Percentiles rank a stretch among this genome's conserved stretches.
phyloP scores from a whole-genome alignment of 176 grass and related monocot genomes.

The Microstegium vimineum region DNA sequence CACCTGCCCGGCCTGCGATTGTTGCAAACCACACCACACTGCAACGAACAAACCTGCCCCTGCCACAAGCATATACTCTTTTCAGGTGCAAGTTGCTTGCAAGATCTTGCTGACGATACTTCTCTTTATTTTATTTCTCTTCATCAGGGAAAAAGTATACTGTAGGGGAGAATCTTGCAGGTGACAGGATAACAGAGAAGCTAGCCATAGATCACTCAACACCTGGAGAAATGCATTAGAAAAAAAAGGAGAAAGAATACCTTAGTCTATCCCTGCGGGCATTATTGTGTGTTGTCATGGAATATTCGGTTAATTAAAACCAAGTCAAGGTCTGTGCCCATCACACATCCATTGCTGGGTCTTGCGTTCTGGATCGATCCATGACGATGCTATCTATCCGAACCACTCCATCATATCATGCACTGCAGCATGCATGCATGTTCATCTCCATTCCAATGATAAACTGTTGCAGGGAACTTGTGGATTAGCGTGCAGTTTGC shows the following conservation, averaged over 20 bases:
- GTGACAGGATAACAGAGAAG: neutral
- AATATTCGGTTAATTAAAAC: neutral
- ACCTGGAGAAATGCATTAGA: neutral
- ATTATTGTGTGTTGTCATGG: neutral
- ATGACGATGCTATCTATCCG: no score
- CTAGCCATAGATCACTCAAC: slow-evolving; percentile 21
- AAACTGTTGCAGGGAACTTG: neutral
- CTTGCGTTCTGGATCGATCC: no score
- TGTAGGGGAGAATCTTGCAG: slow-evolving; percentile 19
- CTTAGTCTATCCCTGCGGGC: neutral
- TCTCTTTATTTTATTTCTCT: neutral
- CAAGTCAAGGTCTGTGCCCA: slow-evolving; percentile 7
- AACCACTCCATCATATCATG: neutral
- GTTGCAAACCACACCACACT: neutral
- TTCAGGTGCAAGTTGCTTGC: slow-evolving; percentile 2
- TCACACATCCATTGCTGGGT: slow-evolving; percentile 4
- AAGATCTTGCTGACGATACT: slow-evolving; percentile 25
- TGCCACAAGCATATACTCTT: slow-evolving; percentile 8
- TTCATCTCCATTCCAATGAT: neutral
- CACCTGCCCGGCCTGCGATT: neutral
- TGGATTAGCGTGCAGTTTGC: slow-evolving; percentile 24
- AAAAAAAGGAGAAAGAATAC: neutral
- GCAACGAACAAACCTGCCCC: slow-evolving; percentile 33
- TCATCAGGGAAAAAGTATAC: neutral
- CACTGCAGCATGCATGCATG: neutral